These are phyloP conservation scores for Beta macrorhiza DNA, from an alignment of 179 eudicot genomes.

Conservation along the genomic window DNA sequence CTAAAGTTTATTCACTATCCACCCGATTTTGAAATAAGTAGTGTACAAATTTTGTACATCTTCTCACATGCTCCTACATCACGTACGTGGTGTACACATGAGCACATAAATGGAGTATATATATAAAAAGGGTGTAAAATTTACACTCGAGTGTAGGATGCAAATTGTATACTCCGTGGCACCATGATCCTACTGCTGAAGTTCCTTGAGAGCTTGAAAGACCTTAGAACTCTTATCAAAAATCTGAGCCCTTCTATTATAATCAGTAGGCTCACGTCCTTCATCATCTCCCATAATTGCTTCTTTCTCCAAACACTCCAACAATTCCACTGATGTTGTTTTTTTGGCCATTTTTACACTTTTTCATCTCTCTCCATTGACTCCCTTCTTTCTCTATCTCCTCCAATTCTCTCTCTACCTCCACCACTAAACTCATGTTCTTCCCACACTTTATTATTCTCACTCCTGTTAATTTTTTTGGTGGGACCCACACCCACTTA, in stretches of 20 bases:
- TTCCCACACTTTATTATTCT: constrained; percentile 18
- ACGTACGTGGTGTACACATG: too few relatives aligned
- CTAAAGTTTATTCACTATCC: too few relatives aligned
- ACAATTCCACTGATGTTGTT: constrained; percentile 39
- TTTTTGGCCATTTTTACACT: constrained; percentile 31
- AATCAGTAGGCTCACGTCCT: constrained; percentile 62
- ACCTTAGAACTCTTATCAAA: constrained; percentile 67
- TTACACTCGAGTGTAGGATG: too few relatives aligned
- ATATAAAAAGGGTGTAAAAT: too few relatives aligned
- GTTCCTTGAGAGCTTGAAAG: constrained; percentile 64
- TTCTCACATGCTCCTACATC: too few relatives aligned
- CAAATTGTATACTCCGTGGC: too few relatives aligned
- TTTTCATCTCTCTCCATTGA: constrained; percentile 31
- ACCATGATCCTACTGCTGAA: not conserved
- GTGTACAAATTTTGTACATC: too few relatives aligned
- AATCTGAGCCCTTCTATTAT: constrained; percentile 69
- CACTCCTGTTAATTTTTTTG: not conserved
- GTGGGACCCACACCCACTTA: constrained; percentile 5
- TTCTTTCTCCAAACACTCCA: constrained; percentile 81
- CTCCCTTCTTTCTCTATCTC: constrained; percentile 32
- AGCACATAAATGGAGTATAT: too few relatives aligned
- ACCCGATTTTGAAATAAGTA: too few relatives aligned
- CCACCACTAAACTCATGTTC: constrained; percentile 19
- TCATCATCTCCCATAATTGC: constrained; percentile 81
- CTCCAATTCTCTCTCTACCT: constrained; percentile 33